Conservation (phyloP, 352 stramenopile genomes). For the Thalassiosira pacifica region DNA sequence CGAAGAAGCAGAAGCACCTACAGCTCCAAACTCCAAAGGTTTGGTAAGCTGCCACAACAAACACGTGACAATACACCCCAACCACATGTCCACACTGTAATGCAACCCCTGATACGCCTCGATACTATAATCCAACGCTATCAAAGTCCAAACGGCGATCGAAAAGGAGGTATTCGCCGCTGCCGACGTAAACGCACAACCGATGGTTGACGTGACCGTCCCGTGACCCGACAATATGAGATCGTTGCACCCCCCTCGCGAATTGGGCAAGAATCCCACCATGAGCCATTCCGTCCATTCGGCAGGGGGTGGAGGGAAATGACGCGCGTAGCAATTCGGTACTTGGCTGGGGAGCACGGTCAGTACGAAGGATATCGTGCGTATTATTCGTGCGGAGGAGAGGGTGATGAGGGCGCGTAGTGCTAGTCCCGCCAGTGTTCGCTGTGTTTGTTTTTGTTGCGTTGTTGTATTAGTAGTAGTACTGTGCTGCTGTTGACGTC, state of each 20-base stretch:
- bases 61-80: slow-evolving; percentile 75
- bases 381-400: slow-evolving; percentile 64
- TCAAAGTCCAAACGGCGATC: slow-evolving; percentile 69
- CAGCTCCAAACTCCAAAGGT: slow-evolving; percentile 53
- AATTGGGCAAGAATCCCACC: slow-evolving; percentile 73
- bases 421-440: slow-evolving; percentile 66
- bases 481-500: too few relatives aligned
- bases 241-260: slow-evolving; percentile 83
- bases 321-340: slow-evolving; percentile 68
- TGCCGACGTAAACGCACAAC: slow-evolving; percentile 68
- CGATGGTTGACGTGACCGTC: slow-evolving; percentile 75
- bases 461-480: too few relatives aligned
- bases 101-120: slow-evolving; percentile 85
- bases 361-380: slow-evolving; percentile 77
- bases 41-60: slow-evolving; percentile 74
- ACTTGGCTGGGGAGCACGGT: slow-evolving; percentile 80
- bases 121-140: slow-evolving; percentile 81
- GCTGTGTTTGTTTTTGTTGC: slow-evolving; percentile 20
- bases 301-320: slow-evolving; percentile 74
- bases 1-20: too few relatives aligned
- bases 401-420: slow-evolving; percentile 68
- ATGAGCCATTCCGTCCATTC: slow-evolving; percentile 74
- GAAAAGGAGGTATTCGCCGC: slow-evolving; percentile 69
- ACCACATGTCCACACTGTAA: slow-evolving; percentile 85
- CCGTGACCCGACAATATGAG: slow-evolving; percentile 83